phyloP scores from a whole-genome alignment of 169 alveolate genomes.

The Besnoitia besnoiti region DNA sequence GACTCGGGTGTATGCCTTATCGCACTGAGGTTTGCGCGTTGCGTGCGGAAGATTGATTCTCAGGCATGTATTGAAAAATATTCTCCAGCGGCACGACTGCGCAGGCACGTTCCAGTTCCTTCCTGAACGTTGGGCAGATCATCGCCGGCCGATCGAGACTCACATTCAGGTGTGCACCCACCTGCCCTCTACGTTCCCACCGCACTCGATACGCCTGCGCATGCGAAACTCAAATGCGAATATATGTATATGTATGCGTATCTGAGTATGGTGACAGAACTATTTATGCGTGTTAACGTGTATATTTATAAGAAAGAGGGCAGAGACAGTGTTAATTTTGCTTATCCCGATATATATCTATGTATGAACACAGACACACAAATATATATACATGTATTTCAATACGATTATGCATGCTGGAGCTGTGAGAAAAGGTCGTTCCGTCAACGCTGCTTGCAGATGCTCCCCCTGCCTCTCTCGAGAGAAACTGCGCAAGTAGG shows the following conservation, averaged over 20 bases:
- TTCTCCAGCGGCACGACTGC: conserved; percentile 3
- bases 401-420: too few species aligned
- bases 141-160: conserved; percentile 39
- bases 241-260: not conserved
- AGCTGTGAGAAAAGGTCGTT: too few species aligned
- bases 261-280: not conserved
- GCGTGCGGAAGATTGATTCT: not conserved
- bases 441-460: not conserved
- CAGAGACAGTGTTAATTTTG: too few species aligned
- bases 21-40: not conserved
- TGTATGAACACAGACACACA: too few species aligned
- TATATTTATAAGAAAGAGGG: too few species aligned
- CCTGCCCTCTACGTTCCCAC: not conserved
- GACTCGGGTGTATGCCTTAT: too few species aligned
- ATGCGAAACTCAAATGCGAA: not conserved
- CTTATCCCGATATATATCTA: too few species aligned
- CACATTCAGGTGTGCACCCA: conserved; percentile 27
- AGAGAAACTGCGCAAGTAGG: not conserved
- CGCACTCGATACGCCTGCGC: not conserved
- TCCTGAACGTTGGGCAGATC: conserved; percentile 36
- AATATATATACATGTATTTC: too few species aligned
- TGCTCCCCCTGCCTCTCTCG: conserved; percentile 13
- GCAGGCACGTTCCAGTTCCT: conserved; percentile 23
- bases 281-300: not conserved
- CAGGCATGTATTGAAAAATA: conserved; percentile 13